Evolutionary conservation across 768 basidiomycete species (phyloP), one percentile per base, ranked within the genome.

Genomic region (Austroboletus eburneus): DNA sequence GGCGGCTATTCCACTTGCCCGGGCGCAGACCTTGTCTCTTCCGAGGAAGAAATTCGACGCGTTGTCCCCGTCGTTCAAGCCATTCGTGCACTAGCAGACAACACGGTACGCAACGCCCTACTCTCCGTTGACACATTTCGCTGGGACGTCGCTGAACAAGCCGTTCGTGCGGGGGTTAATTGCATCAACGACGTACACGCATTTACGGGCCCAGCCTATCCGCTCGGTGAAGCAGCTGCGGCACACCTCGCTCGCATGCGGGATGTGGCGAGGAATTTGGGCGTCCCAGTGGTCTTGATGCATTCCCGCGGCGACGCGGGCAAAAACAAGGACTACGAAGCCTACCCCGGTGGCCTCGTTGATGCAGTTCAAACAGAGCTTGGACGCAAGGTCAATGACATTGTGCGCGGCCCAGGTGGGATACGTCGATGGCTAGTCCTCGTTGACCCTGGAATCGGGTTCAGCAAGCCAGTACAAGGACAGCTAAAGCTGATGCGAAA

Each of bases 1-100:
- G 95, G 96, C 0, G 96, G 96, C 0, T 90, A 91, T 67, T 94
- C 91, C 0, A 99, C 94, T 0, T 79, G 92, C 10, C 96, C 95
- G 0, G 77, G 81, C 1, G 86, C 93, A 0, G 74, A 69, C 1
- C 79, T 78, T 42, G 80, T 95, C 33, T 72, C 76, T 0, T 52
- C 72, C 0, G 75, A 81, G 46, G 89, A 93, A 43, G 95, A 99
- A 61, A 70, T 76, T 9, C 40, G 65, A 1, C 74, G 95, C 2
- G 86, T 94, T 13, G 72, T 85, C 1, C 90, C 91, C 1, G 69
- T 87, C 40, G 76, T 96, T 44, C 48, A 68, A 35, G 77, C 77
- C 0, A 73, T 92, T 35, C 76, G 85, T 0, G 39, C 63, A 2
- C 57, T 65, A 12, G 56, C 56, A 17, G 48, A 47, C 20, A 21